phyloP scores from a whole-genome alignment of 176 grass and related monocot species.

The Pharus latifolius region DNA sequence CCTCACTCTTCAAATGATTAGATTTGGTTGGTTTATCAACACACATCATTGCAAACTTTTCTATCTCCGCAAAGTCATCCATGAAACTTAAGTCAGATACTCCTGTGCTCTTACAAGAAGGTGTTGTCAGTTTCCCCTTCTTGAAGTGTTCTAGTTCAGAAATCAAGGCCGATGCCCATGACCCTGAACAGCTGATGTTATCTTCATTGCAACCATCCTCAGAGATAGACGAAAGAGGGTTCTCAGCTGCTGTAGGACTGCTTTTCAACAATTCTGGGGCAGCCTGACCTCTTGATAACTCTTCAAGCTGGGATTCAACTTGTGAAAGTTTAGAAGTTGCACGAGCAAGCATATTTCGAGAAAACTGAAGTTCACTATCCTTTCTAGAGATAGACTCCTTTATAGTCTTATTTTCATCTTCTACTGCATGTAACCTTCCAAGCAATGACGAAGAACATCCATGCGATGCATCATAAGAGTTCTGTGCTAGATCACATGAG shows the following conservation, averaged over 20 bases:
- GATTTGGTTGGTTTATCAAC: constrained; percentile 23
- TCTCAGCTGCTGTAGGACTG: constrained; percentile 27
- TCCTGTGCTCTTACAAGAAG: constrained; percentile 68
- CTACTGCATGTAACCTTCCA: constrained; percentile 45
- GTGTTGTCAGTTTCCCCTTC: constrained; percentile 39
- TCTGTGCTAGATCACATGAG: constrained; percentile 4
- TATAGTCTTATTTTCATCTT: constrained; percentile 80
- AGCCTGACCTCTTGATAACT: constrained; percentile 26
- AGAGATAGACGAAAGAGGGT: constrained; percentile 44
- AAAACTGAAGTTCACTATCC: constrained; percentile 54
- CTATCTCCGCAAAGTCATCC: constrained; percentile 96
- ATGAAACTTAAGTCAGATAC: constrained; percentile 91
- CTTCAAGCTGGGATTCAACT: constrained; percentile 60
- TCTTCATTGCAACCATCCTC: constrained; percentile 45
- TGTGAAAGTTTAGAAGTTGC: constrained; percentile 61
- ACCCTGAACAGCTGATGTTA: constrained; percentile 62
- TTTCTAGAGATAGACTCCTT: constrained; percentile 79
- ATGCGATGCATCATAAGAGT: constrained; percentile 20
- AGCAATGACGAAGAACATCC: constrained; percentile 46
- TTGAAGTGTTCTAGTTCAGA: constrained; percentile 91
- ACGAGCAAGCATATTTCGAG: constrained; percentile 45
- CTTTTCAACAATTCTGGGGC: constrained; percentile 27
- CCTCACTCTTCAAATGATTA: constrained; percentile 22
- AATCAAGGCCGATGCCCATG: constrained; percentile 82
- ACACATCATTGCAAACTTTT: constrained; percentile 61